Base-by-base conservation (phyloP, 441 rosid genomes). In the Geranium incanum region DNA sequence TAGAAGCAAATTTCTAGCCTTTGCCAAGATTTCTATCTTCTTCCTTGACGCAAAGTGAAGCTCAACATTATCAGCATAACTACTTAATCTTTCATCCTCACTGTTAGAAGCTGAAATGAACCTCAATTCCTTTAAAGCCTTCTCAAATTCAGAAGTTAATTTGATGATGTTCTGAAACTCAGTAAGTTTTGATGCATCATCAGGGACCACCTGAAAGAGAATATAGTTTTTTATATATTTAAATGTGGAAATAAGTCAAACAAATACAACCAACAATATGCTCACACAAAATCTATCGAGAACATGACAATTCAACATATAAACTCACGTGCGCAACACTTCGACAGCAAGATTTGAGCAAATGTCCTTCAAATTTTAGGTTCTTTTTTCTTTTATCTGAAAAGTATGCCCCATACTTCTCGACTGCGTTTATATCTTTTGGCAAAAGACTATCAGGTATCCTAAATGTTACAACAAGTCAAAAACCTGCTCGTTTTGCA, bases 11-110 rank as follows among this genome's bases (percentile, higher is more conserved):
- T 84, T 86, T 84, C 99, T 91, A 75, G 99, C 87, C 83, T 82
- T 95, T 68, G 91, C 91, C 79, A 95, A 80, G 69, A 91, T 88
- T 84, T 92, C 99, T 9, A 70, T 86, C 79, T 84, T 95, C 86
- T 88, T 95, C 81, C 82, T 86, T 19, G 84, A 80, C 68, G 98
- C 99, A 87, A 95, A 95, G 85, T 95, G 97, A 82, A 95, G 91
- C 85, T 95, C 98, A 64, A 95, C 95, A 74, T 90, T 89, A 82
- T 87, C 90, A 57, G 95, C 88, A 79, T 84, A 95, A 68, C 74
- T 86, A 84, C 96, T 92, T 82, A 95, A 83, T 78, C 87, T 91
- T 68, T 84, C 83, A 66, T 92, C 95, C 52, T 77, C 67, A 45
- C 74, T 74, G 80, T 91, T 93, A 74, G 88, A 83, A 18, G 88